Evolutionary conservation across 2,329 filamentous ascomycete genomes (phyloP), one percentile per base, ranked within the genome.

Genomic region (Didymella arachidicola): DNA sequence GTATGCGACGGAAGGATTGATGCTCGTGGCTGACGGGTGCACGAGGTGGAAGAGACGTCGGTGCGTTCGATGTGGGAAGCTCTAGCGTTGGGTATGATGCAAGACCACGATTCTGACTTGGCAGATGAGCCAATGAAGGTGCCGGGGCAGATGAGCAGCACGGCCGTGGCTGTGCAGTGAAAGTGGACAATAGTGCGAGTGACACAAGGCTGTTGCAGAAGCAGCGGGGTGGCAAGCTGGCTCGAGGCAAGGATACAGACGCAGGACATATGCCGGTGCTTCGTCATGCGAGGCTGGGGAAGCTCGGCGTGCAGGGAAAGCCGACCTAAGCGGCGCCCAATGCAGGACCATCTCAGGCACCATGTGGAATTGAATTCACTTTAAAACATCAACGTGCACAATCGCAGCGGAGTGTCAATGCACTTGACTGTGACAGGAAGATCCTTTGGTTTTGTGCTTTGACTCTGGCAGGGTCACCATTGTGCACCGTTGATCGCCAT

Each of bases 211-310:
- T 41, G 56, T 54, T 50, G 52, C 50, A 53, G 56, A 58, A 47
- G 52, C 55, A 61, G 52, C 48, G 59, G 43, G 29, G 59, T 59
- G 59, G 55, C 55, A 53, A 59, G 55, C 52, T 55, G 50, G 46
- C 30, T 43, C 22, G 46, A 25, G 42, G 55, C 47, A 39, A 48
- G 34, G 51, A 41, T 61, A 55, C 54, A 61, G 55, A 52, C 34
- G 56, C 56, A 54, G 51, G 45, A 54, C 46, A 48, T 46, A 59
- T 43, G 56, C 56, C 38, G 57, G 57, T 55, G 57, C 57, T 55
- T 61, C 59, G 59, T 59, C 59, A 59, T 57, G 55, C 59, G 59
- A 61, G 55, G 59, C 55, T 55, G 59, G 51, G 59, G 59, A 53
- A 53, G 46, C 55, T 59, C 55, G 55, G 59, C 59, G 59, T 47